Conservation (phyloP, 202 grass and related monocot genomes). For the Cymbopogon flexuosus region DNA sequence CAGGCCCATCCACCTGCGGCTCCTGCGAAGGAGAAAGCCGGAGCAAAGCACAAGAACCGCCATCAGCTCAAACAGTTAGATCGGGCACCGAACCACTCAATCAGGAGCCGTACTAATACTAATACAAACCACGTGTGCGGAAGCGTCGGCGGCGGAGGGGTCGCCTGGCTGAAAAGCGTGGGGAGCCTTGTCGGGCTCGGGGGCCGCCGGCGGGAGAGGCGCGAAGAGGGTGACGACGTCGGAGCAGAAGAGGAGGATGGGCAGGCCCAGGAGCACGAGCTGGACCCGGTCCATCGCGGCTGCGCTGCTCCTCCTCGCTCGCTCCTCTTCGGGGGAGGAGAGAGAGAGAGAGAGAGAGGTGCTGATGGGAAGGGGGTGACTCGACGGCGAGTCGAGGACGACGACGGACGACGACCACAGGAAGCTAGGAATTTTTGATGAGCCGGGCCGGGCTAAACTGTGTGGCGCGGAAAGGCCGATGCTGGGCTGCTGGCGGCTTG, state of each 20-base stretch:
- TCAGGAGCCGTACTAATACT: background rate
- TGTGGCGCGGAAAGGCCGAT: background rate
- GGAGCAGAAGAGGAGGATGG: conserved; percentile 90
- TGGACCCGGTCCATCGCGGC: conserved; percentile 79
- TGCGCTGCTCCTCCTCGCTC: background rate
- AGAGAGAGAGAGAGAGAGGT: no score
- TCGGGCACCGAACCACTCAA: background rate
- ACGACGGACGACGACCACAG: background rate
- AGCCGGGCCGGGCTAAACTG: background rate
- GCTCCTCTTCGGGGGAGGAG: background rate
- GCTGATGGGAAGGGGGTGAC: background rate
- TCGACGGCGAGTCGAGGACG: background rate
- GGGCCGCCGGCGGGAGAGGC: conserved; percentile 33
- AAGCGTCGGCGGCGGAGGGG: conserved; percentile 33
- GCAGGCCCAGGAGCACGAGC: conserved; percentile 79
- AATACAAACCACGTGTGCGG: background rate
- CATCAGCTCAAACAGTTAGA: background rate
- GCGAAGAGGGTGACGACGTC: conserved; percentile 80
- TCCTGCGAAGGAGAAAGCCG: conserved; percentile 31
- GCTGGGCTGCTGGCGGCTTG: background rate
- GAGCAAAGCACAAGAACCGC: background rate
- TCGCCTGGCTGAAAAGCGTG: conserved; percentile 28
- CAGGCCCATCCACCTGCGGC: conserved; percentile 49
- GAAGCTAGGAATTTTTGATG: conserved; percentile 1
- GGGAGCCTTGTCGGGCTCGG: conserved; percentile 16